phyloP scores from a whole-genome alignment of 2,329 filamentous ascomycete genomes.

The Alternaria brassicicola region DNA sequence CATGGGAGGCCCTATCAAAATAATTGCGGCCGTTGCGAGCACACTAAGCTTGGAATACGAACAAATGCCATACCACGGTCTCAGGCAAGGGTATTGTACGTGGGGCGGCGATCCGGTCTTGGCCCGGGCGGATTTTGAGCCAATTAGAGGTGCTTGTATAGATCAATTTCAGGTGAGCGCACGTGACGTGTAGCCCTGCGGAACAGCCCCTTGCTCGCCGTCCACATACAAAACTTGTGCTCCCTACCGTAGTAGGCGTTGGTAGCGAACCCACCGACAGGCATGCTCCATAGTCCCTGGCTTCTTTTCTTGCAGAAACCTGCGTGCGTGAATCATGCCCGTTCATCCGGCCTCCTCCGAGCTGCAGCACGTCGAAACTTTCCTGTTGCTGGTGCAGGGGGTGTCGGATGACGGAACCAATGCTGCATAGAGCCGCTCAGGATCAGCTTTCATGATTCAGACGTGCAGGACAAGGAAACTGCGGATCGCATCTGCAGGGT shows the following conservation, averaged over 20 bases:
- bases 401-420: not conserved
- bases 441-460: slow-evolving; percentile 16
- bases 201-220: too few relatives aligned
- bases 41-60: not conserved
- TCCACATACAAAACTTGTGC: too few relatives aligned
- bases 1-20: not conserved
- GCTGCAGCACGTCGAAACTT: slow-evolving; percentile 11
- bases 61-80: slow-evolving; percentile 4
- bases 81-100: too few relatives aligned
- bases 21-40: not conserved
- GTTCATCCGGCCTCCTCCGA: slow-evolving; percentile 29
- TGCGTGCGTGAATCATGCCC: slow-evolving; percentile 18
- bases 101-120: too few relatives aligned
- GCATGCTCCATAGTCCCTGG: slow-evolving; percentile 8
- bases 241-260: too few relatives aligned
- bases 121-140: too few relatives aligned
- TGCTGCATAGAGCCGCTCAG: slow-evolving; percentile 5
- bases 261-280: slow-evolving; percentile 8
- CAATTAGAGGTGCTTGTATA: too few relatives aligned
- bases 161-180: too few relatives aligned
- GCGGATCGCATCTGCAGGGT: slow-evolving; percentile 17
- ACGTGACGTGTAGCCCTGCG: too few relatives aligned
- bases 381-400: slow-evolving; percentile 6
- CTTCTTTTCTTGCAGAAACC: slow-evolving; percentile 16
- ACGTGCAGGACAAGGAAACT: slow-evolving; percentile 7